Conservation (phyloP, 306 rosid species). For the Acmispon strigosus region DNA sequence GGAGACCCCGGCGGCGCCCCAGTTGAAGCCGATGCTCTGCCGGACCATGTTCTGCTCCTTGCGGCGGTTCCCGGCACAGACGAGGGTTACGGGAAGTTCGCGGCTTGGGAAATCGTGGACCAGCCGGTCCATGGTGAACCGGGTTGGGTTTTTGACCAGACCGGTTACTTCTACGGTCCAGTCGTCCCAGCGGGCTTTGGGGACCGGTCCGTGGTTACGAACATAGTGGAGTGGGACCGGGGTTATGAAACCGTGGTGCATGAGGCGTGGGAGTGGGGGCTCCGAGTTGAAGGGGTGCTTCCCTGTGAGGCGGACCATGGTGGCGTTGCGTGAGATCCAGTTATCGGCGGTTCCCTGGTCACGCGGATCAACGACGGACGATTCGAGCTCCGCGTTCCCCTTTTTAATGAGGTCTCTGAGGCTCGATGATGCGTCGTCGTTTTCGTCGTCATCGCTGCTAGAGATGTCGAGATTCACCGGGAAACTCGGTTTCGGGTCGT, state of each 20-base stretch:
- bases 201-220: slow-evolving; percentile 71
- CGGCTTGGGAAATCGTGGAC: slow-evolving; percentile 41
- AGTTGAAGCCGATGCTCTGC: slow-evolving; percentile 67
- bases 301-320: slow-evolving; percentile 77
- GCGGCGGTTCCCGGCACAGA: slow-evolving; percentile 79
- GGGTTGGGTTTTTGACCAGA: slow-evolving; percentile 43
- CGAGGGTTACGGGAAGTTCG: slow-evolving; percentile 56
- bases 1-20: slow-evolving; percentile 74
- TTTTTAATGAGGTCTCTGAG: slow-evolving; percentile 20
- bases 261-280: slow-evolving; percentile 55
- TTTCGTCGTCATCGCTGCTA: slow-evolving; percentile 40
- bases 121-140: slow-evolving; percentile 56
- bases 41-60: slow-evolving; percentile 85
- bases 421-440: slow-evolving; percentile 3
- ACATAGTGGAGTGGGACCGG: slow-evolving; percentile 83
- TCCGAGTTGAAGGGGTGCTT: slow-evolving; percentile 78
- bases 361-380: slow-evolving; percentile 41
- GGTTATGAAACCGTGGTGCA: slow-evolving; percentile 82
- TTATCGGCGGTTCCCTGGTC: slow-evolving; percentile 58
- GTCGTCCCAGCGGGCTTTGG: slow-evolving; percentile 46
- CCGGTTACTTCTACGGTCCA: slow-evolving; percentile 70
- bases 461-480: slow-evolving; percentile 24
- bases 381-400: slow-evolving; percentile 40
- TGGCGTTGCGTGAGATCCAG: slow-evolving; percentile 59
- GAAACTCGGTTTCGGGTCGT: slow-evolving; percentile 14